Conservation (phyloP, 306 rosid genomes). For the Sechiopsis laciniata region DNA sequence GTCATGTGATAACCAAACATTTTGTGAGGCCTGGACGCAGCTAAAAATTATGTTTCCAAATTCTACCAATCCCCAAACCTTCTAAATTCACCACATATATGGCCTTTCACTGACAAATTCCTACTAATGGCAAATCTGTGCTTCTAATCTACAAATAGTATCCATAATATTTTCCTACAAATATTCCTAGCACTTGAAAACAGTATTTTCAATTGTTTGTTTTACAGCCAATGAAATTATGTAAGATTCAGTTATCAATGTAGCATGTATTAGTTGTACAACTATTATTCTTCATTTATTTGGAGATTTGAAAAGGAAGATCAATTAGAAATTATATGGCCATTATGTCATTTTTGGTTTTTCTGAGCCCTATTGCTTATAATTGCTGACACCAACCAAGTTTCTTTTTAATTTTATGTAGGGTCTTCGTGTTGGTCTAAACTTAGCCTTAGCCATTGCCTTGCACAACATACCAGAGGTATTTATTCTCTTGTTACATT, state of each 20-base stretch:
- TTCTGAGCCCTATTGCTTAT: conserved; percentile 12
- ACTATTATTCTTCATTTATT: neutral
- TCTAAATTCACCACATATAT: neutral
- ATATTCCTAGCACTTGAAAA: neutral
- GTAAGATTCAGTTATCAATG: neutral
- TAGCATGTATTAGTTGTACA: neutral
- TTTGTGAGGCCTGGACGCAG: neutral
- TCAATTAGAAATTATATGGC: neutral
- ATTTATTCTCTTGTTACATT: conserved; percentile 17
- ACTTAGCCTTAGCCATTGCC: conserved; percentile 96
- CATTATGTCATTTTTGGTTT: neutral
- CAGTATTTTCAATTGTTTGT: neutral
- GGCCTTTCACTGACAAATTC: neutral
- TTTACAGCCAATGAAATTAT: neutral
- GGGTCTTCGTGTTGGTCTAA: conserved; percentile 95
- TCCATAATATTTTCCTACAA: neutral
- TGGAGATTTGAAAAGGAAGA: neutral
- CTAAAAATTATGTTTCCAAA: neutral
- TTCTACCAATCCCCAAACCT: neutral
- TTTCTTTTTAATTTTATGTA: conserved; percentile 32
- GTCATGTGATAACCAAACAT: neutral
- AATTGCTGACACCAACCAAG: conserved; percentile 15
- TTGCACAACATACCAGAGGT: conserved; percentile 99
- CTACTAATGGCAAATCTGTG: neutral
- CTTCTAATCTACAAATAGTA: neutral